A percentile compares a stretch with the other conserved stretches of the same genome.
Evolutionary conservation across 2,329 filamentous ascomycete species (phyloP).

Genomic region (Trichophyton benhamiae): DNA sequence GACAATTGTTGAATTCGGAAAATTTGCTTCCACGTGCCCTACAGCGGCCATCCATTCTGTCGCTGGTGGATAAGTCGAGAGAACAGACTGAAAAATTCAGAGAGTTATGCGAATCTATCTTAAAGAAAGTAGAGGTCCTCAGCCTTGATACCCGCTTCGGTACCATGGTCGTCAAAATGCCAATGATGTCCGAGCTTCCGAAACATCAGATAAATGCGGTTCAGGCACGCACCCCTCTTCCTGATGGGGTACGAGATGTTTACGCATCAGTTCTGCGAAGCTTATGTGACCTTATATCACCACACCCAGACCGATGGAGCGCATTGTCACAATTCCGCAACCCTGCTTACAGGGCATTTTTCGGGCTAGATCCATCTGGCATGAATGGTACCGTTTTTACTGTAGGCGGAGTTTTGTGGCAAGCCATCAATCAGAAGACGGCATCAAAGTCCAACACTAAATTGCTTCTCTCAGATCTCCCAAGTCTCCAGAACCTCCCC

Average conservation of each 20-base stretch:
- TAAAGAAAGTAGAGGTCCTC: constrained; percentile 28
- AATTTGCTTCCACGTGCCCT: constrained; percentile 55
- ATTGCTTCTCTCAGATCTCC: background rate
- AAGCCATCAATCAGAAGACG: constrained; percentile 20
- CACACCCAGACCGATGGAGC: background rate
- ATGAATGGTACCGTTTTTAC: constrained; percentile 32
- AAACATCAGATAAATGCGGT: background rate
- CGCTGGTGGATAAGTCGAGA: constrained; percentile 44
- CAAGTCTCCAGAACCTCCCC: background rate
- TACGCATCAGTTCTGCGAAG: background rate
- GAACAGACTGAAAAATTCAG: constrained; percentile 36
- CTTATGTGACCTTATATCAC: constrained; percentile 3
- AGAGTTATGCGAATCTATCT: constrained; percentile 42
- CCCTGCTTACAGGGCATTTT: background rate
- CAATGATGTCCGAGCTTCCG: background rate
- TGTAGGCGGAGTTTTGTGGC: constrained; percentile 39
- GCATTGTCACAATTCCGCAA: background rate
- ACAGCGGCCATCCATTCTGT: constrained; percentile 50
- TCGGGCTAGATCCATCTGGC: background rate
- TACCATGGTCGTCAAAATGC: constrained; percentile 16
- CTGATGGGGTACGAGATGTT: constrained; percentile 21
- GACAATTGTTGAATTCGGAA: constrained; percentile 49
- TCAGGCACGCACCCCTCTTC: constrained; percentile 17
- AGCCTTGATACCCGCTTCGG: constrained; percentile 26
- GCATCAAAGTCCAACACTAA: background rate